Base-by-base conservation (phyloP, 495 filamentous ascomycete genomes). In the Daldinia vernicosa region DNA sequence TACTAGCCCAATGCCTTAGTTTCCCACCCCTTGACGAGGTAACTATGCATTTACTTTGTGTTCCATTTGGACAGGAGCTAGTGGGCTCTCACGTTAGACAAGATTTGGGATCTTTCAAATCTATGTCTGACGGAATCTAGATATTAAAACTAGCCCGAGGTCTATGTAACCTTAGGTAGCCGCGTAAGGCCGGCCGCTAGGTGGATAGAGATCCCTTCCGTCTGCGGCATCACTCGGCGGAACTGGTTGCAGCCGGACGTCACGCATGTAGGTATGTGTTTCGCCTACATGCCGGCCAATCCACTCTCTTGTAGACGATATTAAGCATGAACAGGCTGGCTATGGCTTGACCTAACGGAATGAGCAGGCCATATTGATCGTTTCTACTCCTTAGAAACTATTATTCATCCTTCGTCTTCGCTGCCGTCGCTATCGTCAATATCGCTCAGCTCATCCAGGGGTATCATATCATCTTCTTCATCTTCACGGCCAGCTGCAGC, bases 391-490 rank as follows among this genome's bases (percentile, higher is more conserved):
- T n/a, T 50, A 39, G 50, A 58, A 26, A 9, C 43, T n/a, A 58
- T n/a, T 30, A 14, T 60, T 75, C 68, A 75, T 66, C 66, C 70
- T 19, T 74, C 69, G 22, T 78, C 76, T 57, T 79, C 77, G 35
- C 63, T 77, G n/a, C 69, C 79, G 22, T 77, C 76, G 32, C 80
- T 81, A 8, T 83, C 83, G 19, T 82, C 82, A 45, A 82, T 83
- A 59, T 85, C 83, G 62, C 82, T 83, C 43, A 84, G 79, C 53
- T 82, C 84, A 51, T 81, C 83, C 37, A 86, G 78, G 79, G 84
- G 82, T 78, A 80, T 84, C 80, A 87, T 82, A 66, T 85, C 84
- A 71, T 84, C 84, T 11, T 81, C 82, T 27, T 75, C 80, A 33
- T 84, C 82, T 26, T 80, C 80, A 51, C 70, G 78, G 39, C 57